A percentile compares a stretch with the other conserved stretches of the same genome.
These are phyloP conservation scores for Spathaspora girioi DNA, from an alignment of 805 yeast genomes.

Conservation along the genomic window DNA sequence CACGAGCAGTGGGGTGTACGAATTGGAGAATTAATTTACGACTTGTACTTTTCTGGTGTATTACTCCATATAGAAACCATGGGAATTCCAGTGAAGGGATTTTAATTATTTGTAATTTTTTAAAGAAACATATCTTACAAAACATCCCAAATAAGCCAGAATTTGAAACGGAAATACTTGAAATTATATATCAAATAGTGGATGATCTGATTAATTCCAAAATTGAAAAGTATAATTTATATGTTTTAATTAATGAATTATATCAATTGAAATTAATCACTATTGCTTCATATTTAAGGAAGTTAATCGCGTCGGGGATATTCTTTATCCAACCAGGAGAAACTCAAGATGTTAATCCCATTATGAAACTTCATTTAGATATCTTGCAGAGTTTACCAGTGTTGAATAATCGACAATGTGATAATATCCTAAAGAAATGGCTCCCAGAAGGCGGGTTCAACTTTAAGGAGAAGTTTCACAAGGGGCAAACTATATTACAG, in stretches of 20 bases:
- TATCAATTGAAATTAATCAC: conserved; percentile 48
- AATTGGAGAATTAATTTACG: conserved; percentile 36
- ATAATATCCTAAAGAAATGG: conserved; percentile 52
- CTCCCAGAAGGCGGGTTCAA: conserved; percentile 22
- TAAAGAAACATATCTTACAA: conserved; percentile 36
- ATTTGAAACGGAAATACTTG: conserved; percentile 39
- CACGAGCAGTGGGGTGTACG: background rate
- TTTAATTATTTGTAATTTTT: conserved; percentile 39
- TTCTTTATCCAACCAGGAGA: conserved; percentile 52
- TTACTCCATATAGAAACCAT: conserved; percentile 33
- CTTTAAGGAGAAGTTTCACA: conserved; percentile 34
- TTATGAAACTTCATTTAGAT: conserved; percentile 44
- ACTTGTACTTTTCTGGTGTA: conserved; percentile 36
- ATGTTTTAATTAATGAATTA: conserved; percentile 51
- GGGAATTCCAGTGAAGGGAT: conserved; percentile 26
- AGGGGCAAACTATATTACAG: conserved; percentile 30
- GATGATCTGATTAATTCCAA: conserved; percentile 11
- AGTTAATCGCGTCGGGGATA: conserved; percentile 81
- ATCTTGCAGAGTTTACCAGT: conserved; percentile 60
- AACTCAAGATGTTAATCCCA: conserved; percentile 8
- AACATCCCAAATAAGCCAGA: conserved; percentile 34
- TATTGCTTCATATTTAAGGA: conserved; percentile 68
- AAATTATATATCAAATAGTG: conserved; percentile 31
- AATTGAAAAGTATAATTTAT: conserved; percentile 21
- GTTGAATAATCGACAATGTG: conserved; percentile 50